Evolutionary conservation across 768 basidiomycete genomes (phyloP).

Genomic region (Leccinum broughii): DNA sequence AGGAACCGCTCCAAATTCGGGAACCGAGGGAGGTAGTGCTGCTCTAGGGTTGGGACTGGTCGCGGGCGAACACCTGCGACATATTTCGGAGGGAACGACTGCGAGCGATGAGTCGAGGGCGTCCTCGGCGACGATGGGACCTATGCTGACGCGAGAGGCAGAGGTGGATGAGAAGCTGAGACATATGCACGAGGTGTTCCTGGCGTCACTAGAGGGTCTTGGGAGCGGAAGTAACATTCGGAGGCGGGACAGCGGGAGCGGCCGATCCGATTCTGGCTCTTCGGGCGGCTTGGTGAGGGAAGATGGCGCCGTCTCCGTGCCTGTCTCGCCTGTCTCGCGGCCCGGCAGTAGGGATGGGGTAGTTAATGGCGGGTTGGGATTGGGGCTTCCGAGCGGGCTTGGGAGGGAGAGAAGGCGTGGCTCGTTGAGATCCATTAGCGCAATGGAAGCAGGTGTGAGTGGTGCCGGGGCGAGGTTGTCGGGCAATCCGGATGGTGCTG

Average conservation of each 20-base stretch:
- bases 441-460: conserved; percentile 17
- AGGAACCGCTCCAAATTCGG: conserved; percentile 1
- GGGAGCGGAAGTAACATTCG: conserved; percentile 37
- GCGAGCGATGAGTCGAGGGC: conserved; percentile 24
- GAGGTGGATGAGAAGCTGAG: conserved; percentile 66
- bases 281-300: conserved; percentile 10
- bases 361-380: conserved; percentile 8
- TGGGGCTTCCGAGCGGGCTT: conserved; percentile 17
- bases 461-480: conserved; percentile 37
- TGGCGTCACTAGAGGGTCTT: conserved; percentile 62
- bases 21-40: not conserved
- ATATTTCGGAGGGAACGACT: conserved; percentile 19
- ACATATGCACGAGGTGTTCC: conserved; percentile 68
- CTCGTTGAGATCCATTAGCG: conserved; percentile 34
- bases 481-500: conserved; percentile 37
- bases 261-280: conserved; percentile 14
- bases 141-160: conserved; percentile 63
- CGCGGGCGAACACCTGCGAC: conserved; percentile 20
- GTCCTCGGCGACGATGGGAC: conserved; percentile 36
- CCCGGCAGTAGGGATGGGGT: conserved; percentile 13
- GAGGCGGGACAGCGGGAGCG: conserved; percentile 21
- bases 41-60: conserved; percentile 20
- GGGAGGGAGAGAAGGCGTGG: conserved; percentile 28
- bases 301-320: not conserved
- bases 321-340: conserved; percentile 7